Base-by-base conservation (phyloP, 73 alveolate species). In the Tetrahymena elliotti region DNA sequence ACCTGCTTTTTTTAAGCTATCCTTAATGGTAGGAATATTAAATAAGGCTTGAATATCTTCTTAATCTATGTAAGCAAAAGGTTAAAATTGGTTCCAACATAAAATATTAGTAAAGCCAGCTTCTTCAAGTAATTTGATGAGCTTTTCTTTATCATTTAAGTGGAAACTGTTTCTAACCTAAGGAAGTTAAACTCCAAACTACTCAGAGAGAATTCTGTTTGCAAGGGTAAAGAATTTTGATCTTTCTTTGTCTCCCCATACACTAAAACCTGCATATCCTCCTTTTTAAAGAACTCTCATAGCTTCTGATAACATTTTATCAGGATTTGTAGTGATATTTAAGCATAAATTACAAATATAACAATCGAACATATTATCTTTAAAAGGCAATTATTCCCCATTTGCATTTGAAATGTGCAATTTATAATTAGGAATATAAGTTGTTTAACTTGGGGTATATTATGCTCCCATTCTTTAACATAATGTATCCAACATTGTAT, bases 201-300 rank as follows among this genome's bases (percentile, higher is more conserved):
- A 27, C n/a, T 68, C 34, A 11, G 34, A 27, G 0, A 68, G 88
- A 68, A 68, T 24, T 68, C 82, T 31, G 22, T 35, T 16, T 27
- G 92, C 9, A 18, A 93, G 35, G 35, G 68, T 93, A 52, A 95
- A 92, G 20, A 95, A 35, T 7, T 27, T 34, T 18, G 95, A 36
- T 53, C 68, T 83, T 38, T 96, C 98, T 52, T 84, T 93, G 83
- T 97, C 97, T 15, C 98, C 98, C 98, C 98, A 97, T 3, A 97
- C 97, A 5, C 97, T 52, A 83, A 97, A 97, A 53, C 97, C 99
- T 31, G 95, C 96, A 37, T 33, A 34, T 7, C 97, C 96, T 18
- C 97, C 97, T 36, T 94, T 88, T 92, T 97, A 35, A 16, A 94
- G 31, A 13, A 97, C 97, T 93, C 98, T 93, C 11, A 24, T 84